A percentile compares a stretch with the other conserved stretches of the same genome.
phyloP scores from a whole-genome alignment of 2,329 filamentous ascomycete species.

The Scedosporium minutisporum region DNA sequence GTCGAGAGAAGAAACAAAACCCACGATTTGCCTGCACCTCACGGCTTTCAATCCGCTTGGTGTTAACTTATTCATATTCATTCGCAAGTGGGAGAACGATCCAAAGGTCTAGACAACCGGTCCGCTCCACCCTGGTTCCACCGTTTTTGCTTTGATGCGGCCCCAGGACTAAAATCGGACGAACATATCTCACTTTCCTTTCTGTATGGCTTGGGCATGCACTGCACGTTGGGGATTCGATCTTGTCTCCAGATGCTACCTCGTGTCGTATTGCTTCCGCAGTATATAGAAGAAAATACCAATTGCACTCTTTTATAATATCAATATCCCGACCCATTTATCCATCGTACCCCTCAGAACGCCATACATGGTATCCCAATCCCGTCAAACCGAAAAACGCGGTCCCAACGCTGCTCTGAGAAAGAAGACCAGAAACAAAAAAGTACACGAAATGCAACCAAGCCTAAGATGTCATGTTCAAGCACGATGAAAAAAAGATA shows the following conservation, averaged over 20 bases:
- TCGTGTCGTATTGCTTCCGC: no score
- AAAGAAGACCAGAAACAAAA: no score
- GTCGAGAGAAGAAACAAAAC: conserved; percentile 15
- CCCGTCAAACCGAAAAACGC: no score
- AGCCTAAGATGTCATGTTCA: neutral
- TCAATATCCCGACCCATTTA: no score
- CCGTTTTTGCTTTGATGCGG: conserved; percentile 33
- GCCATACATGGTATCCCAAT: neutral
- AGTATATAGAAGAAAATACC: no score
- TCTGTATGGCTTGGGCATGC: neutral
- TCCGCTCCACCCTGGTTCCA: conserved; percentile 57
- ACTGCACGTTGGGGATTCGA: no score
- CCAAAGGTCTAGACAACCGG: conserved; percentile 57
- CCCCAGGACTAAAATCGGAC: conserved; percentile 56
- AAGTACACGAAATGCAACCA: neutral
- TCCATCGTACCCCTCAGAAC: neutral
- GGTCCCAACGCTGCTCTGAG: no score
- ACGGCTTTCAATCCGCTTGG: conserved; percentile 45
- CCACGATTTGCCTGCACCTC: conserved; percentile 55
- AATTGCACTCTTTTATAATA: no score
- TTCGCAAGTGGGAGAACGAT: conserved; percentile 56
- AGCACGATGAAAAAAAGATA: neutral
- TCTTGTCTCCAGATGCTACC: neutral
- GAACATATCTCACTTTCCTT: conserved; percentile 31
- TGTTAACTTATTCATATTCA: conserved; percentile 47